These are phyloP conservation scores for Ceratobasidium sp. DNA, from an alignment of 1,284 basidiomycete genomes.

Conservation along the genomic window DNA sequence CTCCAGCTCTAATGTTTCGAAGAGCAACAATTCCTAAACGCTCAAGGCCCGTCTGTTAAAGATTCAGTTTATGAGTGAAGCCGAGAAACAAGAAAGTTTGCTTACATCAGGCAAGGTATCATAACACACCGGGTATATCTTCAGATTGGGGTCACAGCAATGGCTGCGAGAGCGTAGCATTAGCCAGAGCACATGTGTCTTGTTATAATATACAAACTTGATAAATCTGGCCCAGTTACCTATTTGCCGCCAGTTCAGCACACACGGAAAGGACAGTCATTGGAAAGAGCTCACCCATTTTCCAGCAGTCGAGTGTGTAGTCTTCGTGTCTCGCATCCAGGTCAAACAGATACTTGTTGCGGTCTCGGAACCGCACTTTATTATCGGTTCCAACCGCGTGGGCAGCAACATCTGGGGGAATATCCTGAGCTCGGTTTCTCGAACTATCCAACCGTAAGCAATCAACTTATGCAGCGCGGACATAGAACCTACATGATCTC, in stretches of 20 bases:
- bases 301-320: slow-evolving; percentile 39
- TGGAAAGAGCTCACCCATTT: slow-evolving; percentile 9
- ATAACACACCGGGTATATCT: slow-evolving; percentile 42
- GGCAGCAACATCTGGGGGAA: neutral
- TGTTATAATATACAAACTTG: slow-evolving; percentile 25
- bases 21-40: slow-evolving; percentile 36
- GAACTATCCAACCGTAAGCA: neutral
- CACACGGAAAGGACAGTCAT: neutral
- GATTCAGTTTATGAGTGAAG: neutral
- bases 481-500: slow-evolving; percentile 32
- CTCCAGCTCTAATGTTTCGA: slow-evolving; percentile 24
- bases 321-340: slow-evolving; percentile 37
- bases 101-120: slow-evolving; percentile 40
- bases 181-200: neutral
- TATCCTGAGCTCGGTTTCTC: slow-evolving; percentile 2
- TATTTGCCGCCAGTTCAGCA: neutral
- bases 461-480: neutral
- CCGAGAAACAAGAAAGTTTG: too few relatives aligned
- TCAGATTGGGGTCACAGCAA: slow-evolving; percentile 42
- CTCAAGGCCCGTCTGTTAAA: slow-evolving; percentile 23
- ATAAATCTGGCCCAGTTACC: slow-evolving; percentile 45
- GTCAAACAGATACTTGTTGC: slow-evolving; percentile 43
- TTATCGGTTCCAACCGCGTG: neutral
- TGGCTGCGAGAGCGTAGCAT: slow-evolving; percentile 20
- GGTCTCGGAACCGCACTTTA: slow-evolving; percentile 25